Conservation (phyloP, 2,329 filamentous ascomycete genomes). For the Pseudogymnoascus sp. region DNA sequence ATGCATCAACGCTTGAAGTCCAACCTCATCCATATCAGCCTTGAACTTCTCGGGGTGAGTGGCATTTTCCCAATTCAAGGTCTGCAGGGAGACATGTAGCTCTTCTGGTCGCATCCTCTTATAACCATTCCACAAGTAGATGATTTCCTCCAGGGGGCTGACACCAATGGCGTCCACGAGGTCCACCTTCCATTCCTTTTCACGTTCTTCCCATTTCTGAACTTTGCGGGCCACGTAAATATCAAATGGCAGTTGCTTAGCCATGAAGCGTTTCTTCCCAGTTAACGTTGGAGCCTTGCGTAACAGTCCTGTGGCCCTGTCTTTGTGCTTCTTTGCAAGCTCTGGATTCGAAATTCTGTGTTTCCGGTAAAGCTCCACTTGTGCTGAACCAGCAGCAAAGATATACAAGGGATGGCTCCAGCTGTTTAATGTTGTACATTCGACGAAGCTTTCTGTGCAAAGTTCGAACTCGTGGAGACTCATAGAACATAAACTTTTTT, state of each 20-base stretch:
- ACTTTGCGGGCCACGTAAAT: constrained; percentile 77
- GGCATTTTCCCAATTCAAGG: constrained; percentile 59
- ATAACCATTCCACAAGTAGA: constrained; percentile 85
- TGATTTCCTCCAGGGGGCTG: constrained; percentile 82
- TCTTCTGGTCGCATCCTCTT: constrained; percentile 68
- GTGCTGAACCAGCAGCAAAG: constrained; percentile 72
- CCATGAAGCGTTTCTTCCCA: constrained; percentile 86
- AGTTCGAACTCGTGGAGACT: constrained; percentile 69
- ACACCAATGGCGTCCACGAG: constrained; percentile 75
- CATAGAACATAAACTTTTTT: constrained; percentile 71
- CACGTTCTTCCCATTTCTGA: constrained; percentile 76
- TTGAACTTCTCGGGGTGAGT: constrained; percentile 40
- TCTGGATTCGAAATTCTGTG: constrained; percentile 37
- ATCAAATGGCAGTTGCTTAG: constrained; percentile 82
- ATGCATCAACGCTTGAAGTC: constrained; percentile 58
- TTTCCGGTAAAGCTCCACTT: constrained; percentile 74
- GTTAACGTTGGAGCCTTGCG: constrained; percentile 64
- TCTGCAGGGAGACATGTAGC: constrained; percentile 54
- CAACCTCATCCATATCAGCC: constrained; percentile 52
- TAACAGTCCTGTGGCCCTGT: constrained; percentile 61
- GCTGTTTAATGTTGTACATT: constrained; percentile 73
- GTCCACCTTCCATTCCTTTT: constrained; percentile 57
- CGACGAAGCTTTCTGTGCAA: constrained; percentile 66
- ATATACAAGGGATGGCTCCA: constrained; percentile 90
- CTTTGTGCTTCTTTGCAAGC: constrained; percentile 50